These are phyloP conservation scores for Talaromyces sp. DNA, from an alignment of 2,329 filamentous ascomycete genomes.

Conservation along the genomic window DNA sequence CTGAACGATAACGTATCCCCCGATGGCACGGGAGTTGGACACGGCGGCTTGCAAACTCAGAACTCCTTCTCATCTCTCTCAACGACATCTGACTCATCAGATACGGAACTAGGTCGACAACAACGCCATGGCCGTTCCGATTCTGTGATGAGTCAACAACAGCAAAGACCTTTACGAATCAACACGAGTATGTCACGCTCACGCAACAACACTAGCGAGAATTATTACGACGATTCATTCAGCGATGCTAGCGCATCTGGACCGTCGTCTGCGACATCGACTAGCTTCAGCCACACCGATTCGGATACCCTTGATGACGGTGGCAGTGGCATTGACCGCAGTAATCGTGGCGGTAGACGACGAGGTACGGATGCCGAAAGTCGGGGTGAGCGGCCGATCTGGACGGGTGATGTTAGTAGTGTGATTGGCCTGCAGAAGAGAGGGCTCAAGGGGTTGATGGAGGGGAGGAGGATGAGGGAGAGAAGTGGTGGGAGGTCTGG, in stretches of 20 bases:
- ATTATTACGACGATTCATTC: constrained; percentile 34
- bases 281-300: constrained; percentile 36
- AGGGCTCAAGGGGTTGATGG: constrained; percentile 87
- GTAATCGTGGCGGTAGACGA: constrained; percentile 32
- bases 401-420: constrained; percentile 68
- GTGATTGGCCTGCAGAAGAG: constrained; percentile 95
- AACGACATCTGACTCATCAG: constrained; percentile 35
- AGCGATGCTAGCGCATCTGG: constrained; percentile 33
- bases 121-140: constrained; percentile 9
- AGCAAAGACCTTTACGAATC: constrained; percentile 35
- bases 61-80: constrained; percentile 14
- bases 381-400: constrained; percentile 57
- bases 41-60: constrained; percentile 22
- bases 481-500: constrained; percentile 41
- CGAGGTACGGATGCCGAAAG: constrained; percentile 33
- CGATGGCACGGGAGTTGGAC: background rate
- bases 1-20: background rate
- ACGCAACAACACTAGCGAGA: constrained; percentile 19
- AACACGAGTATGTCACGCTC: constrained; percentile 33
- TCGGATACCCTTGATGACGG: constrained; percentile 27
- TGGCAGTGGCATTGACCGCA: constrained; percentile 6
- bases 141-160: constrained; percentile 24
- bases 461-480: constrained; percentile 79
- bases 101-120: constrained; percentile 32
- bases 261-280: constrained; percentile 35